phyloP scores from a whole-genome alignment of 768 basidiomycete species.

The Kwoniella pini region DNA sequence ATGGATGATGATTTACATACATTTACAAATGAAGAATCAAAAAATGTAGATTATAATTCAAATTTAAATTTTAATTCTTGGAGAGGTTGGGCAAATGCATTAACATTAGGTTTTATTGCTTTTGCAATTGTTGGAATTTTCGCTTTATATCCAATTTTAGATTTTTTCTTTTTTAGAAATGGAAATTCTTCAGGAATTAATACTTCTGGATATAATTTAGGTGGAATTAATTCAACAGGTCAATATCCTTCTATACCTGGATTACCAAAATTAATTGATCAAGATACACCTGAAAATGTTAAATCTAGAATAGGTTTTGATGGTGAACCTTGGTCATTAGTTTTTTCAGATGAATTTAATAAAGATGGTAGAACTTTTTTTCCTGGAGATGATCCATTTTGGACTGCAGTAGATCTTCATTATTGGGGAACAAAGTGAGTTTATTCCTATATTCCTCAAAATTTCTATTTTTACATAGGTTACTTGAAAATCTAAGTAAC shows the following conservation, averaged over 20 bases:
- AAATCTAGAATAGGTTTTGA: constrained; percentile 61
- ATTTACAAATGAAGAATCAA: constrained; percentile 48
- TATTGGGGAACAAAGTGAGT: constrained; percentile 52
- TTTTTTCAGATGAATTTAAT: constrained; percentile 90
- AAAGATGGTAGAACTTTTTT: constrained; percentile 75
- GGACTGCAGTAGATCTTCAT: constrained; percentile 56
- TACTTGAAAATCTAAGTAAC: no score
- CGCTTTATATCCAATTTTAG: constrained; percentile 44
- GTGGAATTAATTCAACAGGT: constrained; percentile 75
- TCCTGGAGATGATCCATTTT: constrained; percentile 75
- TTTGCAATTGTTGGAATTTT: constrained; percentile 51
- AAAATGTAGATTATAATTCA: constrained; percentile 58
- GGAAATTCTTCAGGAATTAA: constrained; percentile 15
- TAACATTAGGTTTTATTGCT: constrained; percentile 67
- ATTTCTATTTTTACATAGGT: no score
- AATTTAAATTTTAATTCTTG: constrained; percentile 64
- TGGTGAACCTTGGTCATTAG: constrained; percentile 63
- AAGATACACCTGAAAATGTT: constrained; percentile 64
- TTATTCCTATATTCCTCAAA: not conserved
- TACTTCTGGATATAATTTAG: constrained; percentile 63
- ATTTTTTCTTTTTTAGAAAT: constrained; percentile 23
- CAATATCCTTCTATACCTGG: constrained; percentile 60
- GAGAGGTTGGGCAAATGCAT: constrained; percentile 71
- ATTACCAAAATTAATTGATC: constrained; percentile 70
- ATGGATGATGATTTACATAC: constrained; percentile 53